Evolutionary conservation across 2,329 filamentous ascomycete species (phyloP), one percentile per base, ranked within the genome.

Genomic region (Hymenoscyphus albidus): DNA sequence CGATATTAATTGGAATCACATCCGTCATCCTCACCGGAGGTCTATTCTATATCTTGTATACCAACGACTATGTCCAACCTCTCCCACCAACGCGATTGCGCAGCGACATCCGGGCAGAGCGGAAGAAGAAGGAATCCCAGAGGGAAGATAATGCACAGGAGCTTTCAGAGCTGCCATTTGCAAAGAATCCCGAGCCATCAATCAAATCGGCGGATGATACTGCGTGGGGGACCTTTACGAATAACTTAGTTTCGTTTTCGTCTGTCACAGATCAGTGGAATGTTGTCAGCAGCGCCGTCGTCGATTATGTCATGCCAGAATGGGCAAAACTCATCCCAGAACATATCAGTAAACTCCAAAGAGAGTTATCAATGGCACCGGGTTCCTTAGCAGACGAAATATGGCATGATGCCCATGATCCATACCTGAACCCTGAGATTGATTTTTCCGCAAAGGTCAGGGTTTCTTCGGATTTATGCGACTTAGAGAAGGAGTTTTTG

Each of bases 301-400:
- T 89, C 44, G 88, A 86, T 73, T 83, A 85, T 68, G 87, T 98
- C 40, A 78, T 96, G 2, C 94, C 94, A 0, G 87, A 90, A 54
- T 98, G 94, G 94, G 87, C 90, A 40, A 89, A 87, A 68, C 75
- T 86, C 54, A 80, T 97, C 18, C 93, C 93, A 0, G 88, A 82
- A 2, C 92, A 91, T 62, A 80, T 96, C 63, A 83, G 85, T 66
- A 97, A 97, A 76, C 83, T 98, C 40, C 93, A 97, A 75, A 85
- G 86, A 27, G 94, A 98, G 77, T 81, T 97, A 16, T 95, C 92
- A 40, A 89, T 95, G 86, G 86, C 89, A 0, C 91, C 92, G 0
- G 94, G 93, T 1, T 96, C 93, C 0, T 80, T 99, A 54, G 92
- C 94, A 13, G 90, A 96, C 73, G 91, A 97, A 70, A 95, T 99